A percentile compares a stretch with the other conserved stretches of the same genome.
Evolutionary conservation across 78 protist species (phyloP).

Genomic region (Anaeramoeba flamelloides): DNA sequence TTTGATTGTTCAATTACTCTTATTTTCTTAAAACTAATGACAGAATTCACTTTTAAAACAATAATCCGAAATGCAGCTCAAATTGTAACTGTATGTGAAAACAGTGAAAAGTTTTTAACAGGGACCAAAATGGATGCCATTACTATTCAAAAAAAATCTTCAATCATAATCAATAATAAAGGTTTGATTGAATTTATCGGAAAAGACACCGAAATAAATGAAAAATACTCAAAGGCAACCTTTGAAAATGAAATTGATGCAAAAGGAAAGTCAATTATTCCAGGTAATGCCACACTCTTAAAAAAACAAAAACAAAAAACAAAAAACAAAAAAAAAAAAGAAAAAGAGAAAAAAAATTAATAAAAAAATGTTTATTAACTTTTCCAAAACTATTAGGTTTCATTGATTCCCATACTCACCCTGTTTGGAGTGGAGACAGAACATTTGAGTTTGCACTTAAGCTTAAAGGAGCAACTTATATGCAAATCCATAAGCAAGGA

Average conservation of each 20-base stretch:
- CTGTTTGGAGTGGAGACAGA: neutral
- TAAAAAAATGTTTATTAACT: neutral
- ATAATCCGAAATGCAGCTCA: too few relatives aligned
- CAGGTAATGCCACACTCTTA: neutral
- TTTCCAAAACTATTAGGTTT: neutral
- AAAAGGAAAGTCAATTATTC: neutral
- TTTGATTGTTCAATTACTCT: too few relatives aligned
- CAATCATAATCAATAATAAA: neutral
- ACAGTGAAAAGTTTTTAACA: too few relatives aligned
- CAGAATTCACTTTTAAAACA: too few relatives aligned
- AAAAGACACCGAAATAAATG: neutral
- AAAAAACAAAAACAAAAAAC: neutral
- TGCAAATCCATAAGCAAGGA: neutral
- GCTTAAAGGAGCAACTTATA: neutral
- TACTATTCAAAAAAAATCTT: neutral
- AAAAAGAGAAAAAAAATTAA: neutral
- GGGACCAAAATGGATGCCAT: too few relatives aligned
- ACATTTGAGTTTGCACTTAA: neutral
- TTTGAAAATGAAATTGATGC: neutral
- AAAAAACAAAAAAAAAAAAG: neutral
- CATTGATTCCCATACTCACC: neutral
- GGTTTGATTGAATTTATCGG: neutral
- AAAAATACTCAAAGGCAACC: neutral
- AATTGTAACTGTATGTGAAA: too few relatives aligned
- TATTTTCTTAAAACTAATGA: too few relatives aligned